These are phyloP conservation scores for Prunus yedoensis DNA, from an alignment of 331 rosid species.

Conservation along the genomic window DNA sequence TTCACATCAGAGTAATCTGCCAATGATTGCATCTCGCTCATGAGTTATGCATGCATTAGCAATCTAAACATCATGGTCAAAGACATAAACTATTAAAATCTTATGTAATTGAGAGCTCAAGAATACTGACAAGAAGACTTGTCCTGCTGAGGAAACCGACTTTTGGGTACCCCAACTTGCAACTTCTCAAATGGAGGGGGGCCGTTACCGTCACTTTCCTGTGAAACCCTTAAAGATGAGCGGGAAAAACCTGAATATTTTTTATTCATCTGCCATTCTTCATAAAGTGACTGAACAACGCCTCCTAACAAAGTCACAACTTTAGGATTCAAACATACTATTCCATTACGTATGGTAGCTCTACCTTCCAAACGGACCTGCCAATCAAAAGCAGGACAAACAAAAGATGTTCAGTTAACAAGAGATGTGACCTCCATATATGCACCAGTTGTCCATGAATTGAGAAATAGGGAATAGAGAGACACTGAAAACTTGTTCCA, in stretches of 20 bases:
- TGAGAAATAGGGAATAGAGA: background rate
- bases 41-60: constrained; percentile 16
- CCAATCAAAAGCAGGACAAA: constrained; percentile 27
- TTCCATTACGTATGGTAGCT: constrained; percentile 57
- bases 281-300: constrained; percentile 74
- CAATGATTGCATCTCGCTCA: constrained; percentile 16
- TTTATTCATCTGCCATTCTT: constrained; percentile 91
- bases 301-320: constrained; percentile 79
- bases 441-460: background rate
- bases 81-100: background rate
- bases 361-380: constrained; percentile 84
- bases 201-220: constrained; percentile 57
- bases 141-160: constrained; percentile 29
- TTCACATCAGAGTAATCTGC: constrained; percentile 42
- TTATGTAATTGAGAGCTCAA: background rate
- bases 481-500: background rate
- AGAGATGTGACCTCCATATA: background rate
- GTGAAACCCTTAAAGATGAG: constrained; percentile 50
- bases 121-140: constrained; percentile 20
- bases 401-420: constrained; percentile 7
- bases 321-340: constrained; percentile 70
- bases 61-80: background rate
- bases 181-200: constrained; percentile 97
- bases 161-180: constrained; percentile 62
- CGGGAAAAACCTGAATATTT: constrained; percentile 79